These are phyloP conservation scores for Magnusiomyces paraingens DNA, from an alignment of 1,139 yeast species.

Conservation along the genomic window DNA sequence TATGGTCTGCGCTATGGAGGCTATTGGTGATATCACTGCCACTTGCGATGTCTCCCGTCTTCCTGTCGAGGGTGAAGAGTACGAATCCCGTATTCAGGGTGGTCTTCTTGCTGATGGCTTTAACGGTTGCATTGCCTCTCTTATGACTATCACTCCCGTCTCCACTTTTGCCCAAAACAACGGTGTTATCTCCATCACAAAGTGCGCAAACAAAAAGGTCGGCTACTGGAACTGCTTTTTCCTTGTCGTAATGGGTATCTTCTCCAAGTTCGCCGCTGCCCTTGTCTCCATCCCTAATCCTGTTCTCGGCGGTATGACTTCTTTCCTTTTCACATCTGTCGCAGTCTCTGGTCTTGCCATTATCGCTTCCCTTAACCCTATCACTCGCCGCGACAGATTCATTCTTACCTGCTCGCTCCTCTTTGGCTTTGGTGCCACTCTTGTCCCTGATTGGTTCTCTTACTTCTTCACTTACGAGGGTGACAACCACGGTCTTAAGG, in stretches of 20 bases:
- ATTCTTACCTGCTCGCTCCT: conserved; percentile 68
- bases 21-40: conserved; percentile 90
- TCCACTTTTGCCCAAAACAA: conserved; percentile 90
- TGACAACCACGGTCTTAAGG: conserved; percentile 51
- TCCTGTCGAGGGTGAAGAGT: conserved; percentile 71
- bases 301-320: conserved; percentile 88
- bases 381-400: conserved; percentile 84
- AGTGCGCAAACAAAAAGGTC: conserved; percentile 78
- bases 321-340: conserved; percentile 80
- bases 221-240: conserved; percentile 90
- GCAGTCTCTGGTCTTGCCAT: conserved; percentile 85
- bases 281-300: conserved; percentile 77
- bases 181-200: conserved; percentile 86
- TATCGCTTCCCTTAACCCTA: conserved; percentile 58
- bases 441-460: conserved; percentile 72
- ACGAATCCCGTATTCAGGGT: conserved; percentile 85
- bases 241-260: conserved; percentile 75
- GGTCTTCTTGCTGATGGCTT: conserved; percentile 78
- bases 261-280: conserved; percentile 86
- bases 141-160: conserved; percentile 65
- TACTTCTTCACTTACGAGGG: conserved; percentile 73
- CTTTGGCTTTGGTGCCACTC: conserved; percentile 72
- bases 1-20: conserved; percentile 78
- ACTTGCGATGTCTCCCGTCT: conserved; percentile 83
- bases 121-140: conserved; percentile 65